Evolutionary conservation across 306 rosid genomes (phyloP).

Genomic region (Rosa chinensis): DNA sequence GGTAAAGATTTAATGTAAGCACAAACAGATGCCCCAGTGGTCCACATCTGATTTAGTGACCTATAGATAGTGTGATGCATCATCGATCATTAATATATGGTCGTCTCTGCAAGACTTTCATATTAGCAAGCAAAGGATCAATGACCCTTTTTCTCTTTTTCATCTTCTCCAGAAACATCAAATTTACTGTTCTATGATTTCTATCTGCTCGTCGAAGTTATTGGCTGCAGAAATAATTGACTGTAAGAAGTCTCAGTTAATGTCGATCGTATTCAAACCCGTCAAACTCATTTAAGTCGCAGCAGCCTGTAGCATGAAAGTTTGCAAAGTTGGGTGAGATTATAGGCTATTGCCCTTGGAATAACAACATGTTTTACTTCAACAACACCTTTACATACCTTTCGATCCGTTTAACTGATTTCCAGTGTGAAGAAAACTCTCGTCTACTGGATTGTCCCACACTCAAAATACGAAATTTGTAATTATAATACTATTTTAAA

Average conservation of each 20-base stretch:
- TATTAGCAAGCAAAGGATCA: neutral
- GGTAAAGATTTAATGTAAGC: conserved; percentile 12
- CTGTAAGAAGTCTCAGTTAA: neutral
- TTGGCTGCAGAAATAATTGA: neutral
- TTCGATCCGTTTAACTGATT: neutral
- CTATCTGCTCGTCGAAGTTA: neutral
- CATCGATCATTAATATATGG: conserved; percentile 3
- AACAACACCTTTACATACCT: neutral
- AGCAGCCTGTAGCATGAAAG: neutral
- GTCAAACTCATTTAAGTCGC: conserved; percentile 7
- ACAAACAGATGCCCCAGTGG: neutral
- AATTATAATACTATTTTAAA: no score
- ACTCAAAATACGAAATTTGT: no score
- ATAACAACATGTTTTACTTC: conserved; percentile 6
- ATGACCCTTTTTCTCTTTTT: neutral
- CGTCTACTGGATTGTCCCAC: no score
- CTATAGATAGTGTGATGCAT: neutral
- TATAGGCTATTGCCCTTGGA: neutral
- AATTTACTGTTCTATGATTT: neutral
- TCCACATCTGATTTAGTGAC: conserved; percentile 6
- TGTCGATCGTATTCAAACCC: neutral
- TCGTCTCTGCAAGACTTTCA: neutral
- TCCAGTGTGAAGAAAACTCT: neutral
- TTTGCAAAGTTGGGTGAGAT: conserved; percentile 3
- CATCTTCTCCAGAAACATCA: conserved; percentile 1